phyloP scores from a whole-genome alignment of 2,329 filamentous ascomycete species.

The Balansia obtecta region DNA sequence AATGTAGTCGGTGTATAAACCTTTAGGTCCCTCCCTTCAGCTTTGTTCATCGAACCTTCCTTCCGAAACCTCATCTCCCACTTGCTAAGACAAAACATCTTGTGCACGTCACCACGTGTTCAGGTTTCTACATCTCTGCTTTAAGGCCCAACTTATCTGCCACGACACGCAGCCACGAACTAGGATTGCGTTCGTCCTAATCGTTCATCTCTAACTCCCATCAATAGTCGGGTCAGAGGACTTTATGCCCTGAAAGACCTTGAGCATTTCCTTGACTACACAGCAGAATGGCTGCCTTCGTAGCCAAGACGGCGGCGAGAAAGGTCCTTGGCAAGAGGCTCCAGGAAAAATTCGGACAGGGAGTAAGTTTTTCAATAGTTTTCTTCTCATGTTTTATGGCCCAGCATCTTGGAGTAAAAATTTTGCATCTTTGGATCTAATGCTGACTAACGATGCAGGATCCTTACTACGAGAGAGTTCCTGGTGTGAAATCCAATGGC shows the following conservation, averaged over 20 bases:
- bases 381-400: not conserved
- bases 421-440: not conserved
- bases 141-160: not conserved
- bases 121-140: not conserved
- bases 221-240: too few relatives aligned
- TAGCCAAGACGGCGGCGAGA: constrained; percentile 43
- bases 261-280: too few relatives aligned
- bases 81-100: not conserved
- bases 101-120: not conserved
- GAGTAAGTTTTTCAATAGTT: constrained; percentile 24
- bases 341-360: constrained; percentile 45
- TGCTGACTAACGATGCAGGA: constrained; percentile 45
- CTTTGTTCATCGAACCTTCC: not conserved
- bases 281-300: constrained; percentile 36
- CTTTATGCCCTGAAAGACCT: too few relatives aligned
- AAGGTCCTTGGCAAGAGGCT: constrained; percentile 44
- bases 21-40: not conserved
- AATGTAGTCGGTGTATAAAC: not conserved
- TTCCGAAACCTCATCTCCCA: not conserved
- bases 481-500: constrained; percentile 56
- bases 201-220: not conserved
- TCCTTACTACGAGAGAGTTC: constrained; percentile 77
- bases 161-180: not conserved
- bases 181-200: not conserved
- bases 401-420: not conserved